Base-by-base conservation (phyloP, 768 basidiomycete genomes). In the Coprinopsis cinerea region DNA sequence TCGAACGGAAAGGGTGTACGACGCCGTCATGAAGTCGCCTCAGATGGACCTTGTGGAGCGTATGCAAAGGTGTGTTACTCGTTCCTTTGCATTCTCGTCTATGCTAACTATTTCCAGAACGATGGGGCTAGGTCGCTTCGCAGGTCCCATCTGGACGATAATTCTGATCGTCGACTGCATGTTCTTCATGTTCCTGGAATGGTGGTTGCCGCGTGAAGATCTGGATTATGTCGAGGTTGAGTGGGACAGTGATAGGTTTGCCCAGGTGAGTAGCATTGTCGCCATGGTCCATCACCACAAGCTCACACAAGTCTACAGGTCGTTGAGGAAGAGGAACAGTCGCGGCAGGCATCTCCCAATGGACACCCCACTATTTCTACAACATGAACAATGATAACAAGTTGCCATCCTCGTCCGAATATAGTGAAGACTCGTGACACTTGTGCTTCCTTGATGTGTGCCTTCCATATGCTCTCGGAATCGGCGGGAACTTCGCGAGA, bases 131-230 rank as follows among this genome's bases (percentile, higher is more conserved):
- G 96, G 88, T 0, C 78, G 77, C 0, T 83, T 91, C 40, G 89
- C 83, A 7, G 96, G 96, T 0, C 80, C 81, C 1, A 96, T 98
- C 37, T 88, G 92, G 59, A 83, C 88, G 7, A 81, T 85, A 55
- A 97, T 98, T 34, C 68, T 96, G 35, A 72, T 93, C 24, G 89
- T 98, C 1, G 86, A 93, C 58, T 92, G 91, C 61, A 64, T 95
- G 6, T 95, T 96, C 66, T 92, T 91, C 63, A 59, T 82, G 56
- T 70, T 90, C 43, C 72, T 99, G 2, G 92, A 96, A 58, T 88
- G 81, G 83, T 83, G 82, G 73, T 76, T 82, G 61, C 95, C 95
- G 0, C 70, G 84, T 40, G 79, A 85, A 18, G 73, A 82, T 49
- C 68, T 96, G 46, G 89, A 95, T 63, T 82, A 78, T 55, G 92